Evolutionary conservation across 306 rosid species (phyloP).

Genomic region (Dryas alaskensis): DNA sequence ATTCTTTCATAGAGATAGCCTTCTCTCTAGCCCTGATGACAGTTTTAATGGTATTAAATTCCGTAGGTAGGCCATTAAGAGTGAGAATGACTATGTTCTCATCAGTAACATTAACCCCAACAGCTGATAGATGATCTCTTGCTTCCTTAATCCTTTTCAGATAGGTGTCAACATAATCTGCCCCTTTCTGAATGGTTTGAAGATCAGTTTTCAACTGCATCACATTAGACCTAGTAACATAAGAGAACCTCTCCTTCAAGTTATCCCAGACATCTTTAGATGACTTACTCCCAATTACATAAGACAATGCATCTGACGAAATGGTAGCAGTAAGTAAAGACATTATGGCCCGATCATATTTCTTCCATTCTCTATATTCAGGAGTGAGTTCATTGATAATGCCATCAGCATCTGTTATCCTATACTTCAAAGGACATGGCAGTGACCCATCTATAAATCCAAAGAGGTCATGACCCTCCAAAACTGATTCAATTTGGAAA

Average conservation of each 20-base stretch:
- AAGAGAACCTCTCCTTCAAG: not conserved
- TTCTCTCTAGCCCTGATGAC: not conserved
- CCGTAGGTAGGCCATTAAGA: not conserved
- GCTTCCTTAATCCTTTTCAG: not conserved
- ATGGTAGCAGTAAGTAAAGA: not conserved
- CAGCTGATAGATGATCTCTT: not conserved
- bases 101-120: not conserved
- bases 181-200: not conserved
- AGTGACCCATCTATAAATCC: too few relatives aligned
- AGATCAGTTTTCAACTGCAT: not conserved
- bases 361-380: not conserved
- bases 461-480: too few relatives aligned
- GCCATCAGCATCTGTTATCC: not conserved
- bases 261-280: not conserved
- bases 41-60: not conserved
- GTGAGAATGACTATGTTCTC: not conserved
- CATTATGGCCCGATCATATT: not conserved
- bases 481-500: too few relatives aligned
- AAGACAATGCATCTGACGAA: not conserved
- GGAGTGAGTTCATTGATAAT: not conserved
- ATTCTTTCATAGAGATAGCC: not conserved
- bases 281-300: not conserved
- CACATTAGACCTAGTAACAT: not conserved
- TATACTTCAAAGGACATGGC: not conserved
- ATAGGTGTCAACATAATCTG: not conserved